Evolutionary conservation across 2,329 filamentous ascomycete species (phyloP).

Genomic region (Tolypocladium pustulatum): DNA sequence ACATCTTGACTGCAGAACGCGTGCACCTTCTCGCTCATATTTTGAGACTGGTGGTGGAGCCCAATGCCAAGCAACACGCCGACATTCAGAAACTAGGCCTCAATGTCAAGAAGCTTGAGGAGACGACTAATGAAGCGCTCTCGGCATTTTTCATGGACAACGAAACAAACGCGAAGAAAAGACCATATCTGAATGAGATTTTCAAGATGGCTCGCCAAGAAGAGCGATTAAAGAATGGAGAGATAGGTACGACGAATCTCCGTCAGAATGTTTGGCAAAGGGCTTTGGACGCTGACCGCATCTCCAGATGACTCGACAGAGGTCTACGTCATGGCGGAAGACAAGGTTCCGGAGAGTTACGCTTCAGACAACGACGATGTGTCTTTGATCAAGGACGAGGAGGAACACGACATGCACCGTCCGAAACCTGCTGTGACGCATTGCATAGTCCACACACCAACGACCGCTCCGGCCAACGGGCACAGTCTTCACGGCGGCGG

Average conservation of each 20-base stretch:
- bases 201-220: conserved; percentile 50
- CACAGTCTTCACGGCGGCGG: conserved; percentile 19
- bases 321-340: conserved; percentile 41
- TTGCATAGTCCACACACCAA: conserved; percentile 22
- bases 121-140: conserved; percentile 46
- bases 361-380: conserved; percentile 36
- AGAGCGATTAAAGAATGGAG: conserved; percentile 43
- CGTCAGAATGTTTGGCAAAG: neutral
- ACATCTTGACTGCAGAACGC: conserved; percentile 34
- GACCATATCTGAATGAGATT: conserved; percentile 45
- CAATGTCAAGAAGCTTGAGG: conserved; percentile 45
- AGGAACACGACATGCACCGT: conserved; percentile 27
- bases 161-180: conserved; percentile 44
- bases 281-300: conserved; percentile 4
- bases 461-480: conserved; percentile 25
- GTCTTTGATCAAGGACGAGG: conserved; percentile 31
- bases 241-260: conserved; percentile 38
- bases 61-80: conserved; percentile 35
- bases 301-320: conserved; percentile 34
- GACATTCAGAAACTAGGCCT: conserved; percentile 43
- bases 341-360: conserved; percentile 37
- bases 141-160: conserved; percentile 48
- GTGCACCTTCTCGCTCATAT: conserved; percentile 50
- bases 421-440: conserved; percentile 22
- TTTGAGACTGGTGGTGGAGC: conserved; percentile 44